phyloP scores from a whole-genome alignment of 768 basidiomycete species.

The Rhodotorula graminis region DNA sequence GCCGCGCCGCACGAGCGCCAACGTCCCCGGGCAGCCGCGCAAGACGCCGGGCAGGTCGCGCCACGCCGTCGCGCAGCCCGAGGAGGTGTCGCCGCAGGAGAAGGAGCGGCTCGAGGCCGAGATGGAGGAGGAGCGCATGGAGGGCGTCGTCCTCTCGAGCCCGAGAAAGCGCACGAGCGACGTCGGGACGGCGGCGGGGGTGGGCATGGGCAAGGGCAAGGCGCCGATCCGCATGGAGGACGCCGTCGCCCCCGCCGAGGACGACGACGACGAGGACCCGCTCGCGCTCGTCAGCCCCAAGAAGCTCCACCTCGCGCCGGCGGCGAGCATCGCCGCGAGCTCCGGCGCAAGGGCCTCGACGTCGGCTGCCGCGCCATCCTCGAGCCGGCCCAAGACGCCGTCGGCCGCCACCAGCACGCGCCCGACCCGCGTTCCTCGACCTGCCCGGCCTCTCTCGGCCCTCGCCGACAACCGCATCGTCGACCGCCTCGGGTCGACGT shows the following conservation, averaged over 20 bases:
- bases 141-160: constrained; percentile 7
- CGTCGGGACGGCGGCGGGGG: background rate
- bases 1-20: constrained; percentile 11
- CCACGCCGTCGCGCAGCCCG: constrained; percentile 28
- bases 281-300: constrained; percentile 9
- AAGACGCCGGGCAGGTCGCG: constrained; percentile 71
- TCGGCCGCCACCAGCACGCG: background rate
- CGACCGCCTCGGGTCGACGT: constrained; percentile 5
- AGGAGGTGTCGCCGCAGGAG: background rate
- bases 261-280: constrained; percentile 20
- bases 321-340: background rate
- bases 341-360: background rate
- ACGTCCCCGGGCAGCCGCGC: constrained; percentile 43
- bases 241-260: background rate
- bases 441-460: constrained; percentile 17
- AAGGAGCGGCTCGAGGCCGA: background rate
- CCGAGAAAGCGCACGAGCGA: constrained; percentile 12
- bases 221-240: background rate
- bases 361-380: background rate
- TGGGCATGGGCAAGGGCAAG: constrained; percentile 1
- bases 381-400: constrained; percentile 16
- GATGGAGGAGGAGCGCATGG: constrained; percentile 16
- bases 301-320: background rate
- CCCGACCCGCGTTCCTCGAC: constrained; percentile 28
- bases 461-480: constrained; percentile 31